Evolutionary conservation across 768 basidiomycete species (phyloP), one percentile per base, ranked within the genome.

Genomic region (Daedaleopsis sinensis): DNA sequence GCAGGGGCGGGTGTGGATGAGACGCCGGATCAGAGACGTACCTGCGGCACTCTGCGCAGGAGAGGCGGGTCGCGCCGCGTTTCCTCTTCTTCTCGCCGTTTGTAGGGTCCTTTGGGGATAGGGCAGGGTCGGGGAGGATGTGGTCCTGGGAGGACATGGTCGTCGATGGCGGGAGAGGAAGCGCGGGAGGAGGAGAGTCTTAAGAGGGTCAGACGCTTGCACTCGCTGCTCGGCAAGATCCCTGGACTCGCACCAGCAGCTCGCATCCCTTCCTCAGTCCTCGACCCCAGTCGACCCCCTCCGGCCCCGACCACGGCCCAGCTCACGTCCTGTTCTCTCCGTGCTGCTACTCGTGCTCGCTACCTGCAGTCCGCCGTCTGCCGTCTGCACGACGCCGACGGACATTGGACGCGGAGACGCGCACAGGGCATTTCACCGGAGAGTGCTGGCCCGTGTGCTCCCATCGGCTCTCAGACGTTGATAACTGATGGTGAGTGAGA

Each of bases 11-110:
- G 37, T 12, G 58, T 60, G 55, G 38, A 35, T 44, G 52, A 43
- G 38, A 43, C 46, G 60, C 46, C 57, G 18, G 57, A 50, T 62
- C 27, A 32, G 35, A 18, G 53, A 61, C 72, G 44, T 62, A 87
- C 90, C 90, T 82, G 71, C 90, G 81, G 70, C 90, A 93, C 66
- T 93, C 90, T 24, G 90, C 90, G 68, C 90, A 92, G 13, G 88
- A 90, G 49, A 91, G 80, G 46, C 90, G 82, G 6, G 88, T 89
- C 7, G 90, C 89, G 42, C 90, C 90, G 35, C 75, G 69, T 65
- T 84, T 64, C 78, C 81, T 70, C 80, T 84, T 76, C 82, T 86
- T 70, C 36, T 67, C 62, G 52, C 63, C 62, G 52, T 55, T 56
- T 50, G 48, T 21, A 32, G 62, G 58, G 51, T 64, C 62, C 15